phyloP scores from a whole-genome alignment of 2,329 filamentous ascomycete genomes.

The Beauveria scarabaeidicola region DNA sequence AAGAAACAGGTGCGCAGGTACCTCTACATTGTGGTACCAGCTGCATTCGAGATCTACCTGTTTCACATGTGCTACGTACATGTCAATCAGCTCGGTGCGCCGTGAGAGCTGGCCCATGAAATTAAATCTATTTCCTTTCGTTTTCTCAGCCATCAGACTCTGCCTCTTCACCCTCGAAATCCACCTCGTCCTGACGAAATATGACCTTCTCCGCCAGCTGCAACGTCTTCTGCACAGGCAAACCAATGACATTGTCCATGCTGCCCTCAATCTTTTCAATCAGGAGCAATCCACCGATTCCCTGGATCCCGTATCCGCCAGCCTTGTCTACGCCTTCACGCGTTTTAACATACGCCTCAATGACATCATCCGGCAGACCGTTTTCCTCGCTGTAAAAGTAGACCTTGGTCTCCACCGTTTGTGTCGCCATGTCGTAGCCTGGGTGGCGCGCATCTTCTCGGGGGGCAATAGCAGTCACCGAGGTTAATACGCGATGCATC shows the following conservation, averaged over 20 bases:
- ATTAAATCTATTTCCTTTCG: background rate
- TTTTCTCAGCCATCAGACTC: constrained; percentile 25
- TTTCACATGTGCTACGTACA: background rate
- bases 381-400: constrained; percentile 61
- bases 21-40: background rate
- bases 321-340: constrained; percentile 94
- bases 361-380: constrained; percentile 65
- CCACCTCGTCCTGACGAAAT: constrained; percentile 60
- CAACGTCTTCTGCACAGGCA: constrained; percentile 72
- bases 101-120: background rate
- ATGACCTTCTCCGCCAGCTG: constrained; percentile 84
- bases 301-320: constrained; percentile 91
- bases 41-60: background rate
- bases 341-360: constrained; percentile 70
- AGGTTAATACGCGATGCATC: constrained; percentile 76
- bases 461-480: constrained; percentile 75
- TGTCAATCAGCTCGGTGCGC: background rate
- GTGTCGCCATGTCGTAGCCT: constrained; percentile 72
- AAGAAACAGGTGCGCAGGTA: background rate
- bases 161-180: constrained; percentile 40
- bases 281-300: constrained; percentile 73
- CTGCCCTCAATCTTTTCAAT: constrained; percentile 84
- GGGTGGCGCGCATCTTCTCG: constrained; percentile 72
- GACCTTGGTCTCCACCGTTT: constrained; percentile 89
- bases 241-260: constrained; percentile 88